phyloP scores from a whole-genome alignment of 2,329 filamentous ascomycete genomes.

The Raffaelea arxii region DNA sequence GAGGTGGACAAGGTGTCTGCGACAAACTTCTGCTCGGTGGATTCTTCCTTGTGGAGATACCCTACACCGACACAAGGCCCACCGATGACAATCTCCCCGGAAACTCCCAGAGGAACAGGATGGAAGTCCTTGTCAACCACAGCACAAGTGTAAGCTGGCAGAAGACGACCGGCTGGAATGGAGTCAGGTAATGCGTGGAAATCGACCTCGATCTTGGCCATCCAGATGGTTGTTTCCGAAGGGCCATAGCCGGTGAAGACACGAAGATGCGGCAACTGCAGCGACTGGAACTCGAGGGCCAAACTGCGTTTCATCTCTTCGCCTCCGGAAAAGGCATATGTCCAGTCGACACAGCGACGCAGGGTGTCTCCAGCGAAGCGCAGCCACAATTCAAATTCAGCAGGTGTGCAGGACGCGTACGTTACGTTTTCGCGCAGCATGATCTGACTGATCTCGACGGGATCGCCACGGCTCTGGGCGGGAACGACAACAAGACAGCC shows the following conservation, averaged over 20 bases:
- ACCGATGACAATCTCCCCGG: conserved; percentile 30
- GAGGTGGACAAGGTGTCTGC: conserved; percentile 9
- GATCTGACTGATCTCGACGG: conserved; percentile 21
- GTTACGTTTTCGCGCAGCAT: conserved; percentile 22
- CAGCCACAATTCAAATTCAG: conserved; percentile 22
- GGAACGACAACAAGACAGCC: conserved; percentile 26
- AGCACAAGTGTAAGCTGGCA: conserved; percentile 26
- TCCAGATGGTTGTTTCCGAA: conserved; percentile 45
- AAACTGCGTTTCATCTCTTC: neutral
- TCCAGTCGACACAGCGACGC: neutral
- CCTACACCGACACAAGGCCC: conserved; percentile 29
- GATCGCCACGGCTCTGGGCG: conserved; percentile 20
- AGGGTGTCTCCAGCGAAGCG: conserved; percentile 5
- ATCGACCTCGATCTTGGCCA: neutral
- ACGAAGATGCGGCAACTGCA: conserved; percentile 20
- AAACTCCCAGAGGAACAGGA: conserved; percentile 22
- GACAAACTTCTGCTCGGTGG: conserved; percentile 13
- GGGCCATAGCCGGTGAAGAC: conserved; percentile 51
- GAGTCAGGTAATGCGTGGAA: neutral
- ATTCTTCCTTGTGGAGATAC: conserved; percentile 24
- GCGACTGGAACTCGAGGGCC: neutral
- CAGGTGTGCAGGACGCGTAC: conserved; percentile 23
- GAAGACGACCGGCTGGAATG: neutral
- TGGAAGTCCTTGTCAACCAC: conserved; percentile 22
- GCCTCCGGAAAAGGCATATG: conserved; percentile 2